Base-by-base conservation (phyloP, 305 asterid species). In the Fraxinus latifolia region DNA sequence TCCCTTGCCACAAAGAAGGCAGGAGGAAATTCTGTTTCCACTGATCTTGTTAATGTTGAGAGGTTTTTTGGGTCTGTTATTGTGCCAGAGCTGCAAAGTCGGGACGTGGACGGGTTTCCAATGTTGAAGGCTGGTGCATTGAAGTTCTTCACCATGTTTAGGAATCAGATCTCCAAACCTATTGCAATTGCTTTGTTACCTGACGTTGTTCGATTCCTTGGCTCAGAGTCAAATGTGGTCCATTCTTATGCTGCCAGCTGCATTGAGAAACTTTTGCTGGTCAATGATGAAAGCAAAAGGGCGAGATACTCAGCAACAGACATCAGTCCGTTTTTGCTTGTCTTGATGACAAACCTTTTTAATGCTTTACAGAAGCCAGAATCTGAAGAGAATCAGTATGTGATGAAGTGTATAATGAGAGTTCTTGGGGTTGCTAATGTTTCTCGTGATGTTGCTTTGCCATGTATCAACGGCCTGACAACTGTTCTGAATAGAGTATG, bases 221-320 rank as follows among this genome's bases (percentile, higher is more conserved):
- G 77, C 77, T 86, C 97, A 0, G 97, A 93, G 39, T 91, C 95
- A 12, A 93, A 93, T 86, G 98, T 94, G 58, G 99, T 96, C 44
- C 99, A 96, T 86, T 94, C 99, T 2, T 96, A 96, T 89, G 97
- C 97, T 39, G 98, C 99, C 47, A 94, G 93, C 90, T 96, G 99
- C 90, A 92, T 94, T 55, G 98, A 94, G 90, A 93, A 95, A 83
- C 97, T 94, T 73, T 84, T 96, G 83, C 87, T 95, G 78, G 95
- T 96, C 79, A 94, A 91, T 88, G 99, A 93, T 83, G 98, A 88
- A 39, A 96, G 91, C 27, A 91, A 92, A 36, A 87, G 86, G 80
- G 82, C 95, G 21, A 92, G 98, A 89, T 96, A 90, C 84, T 84
- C 96, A 44, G 91, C 92, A 27, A 85, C 89, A 55, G 99, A 96